These are phyloP conservation scores for Dactylorhiza incarnata DNA, from an alignment of 106 monocot species.

Conservation along the genomic window DNA sequence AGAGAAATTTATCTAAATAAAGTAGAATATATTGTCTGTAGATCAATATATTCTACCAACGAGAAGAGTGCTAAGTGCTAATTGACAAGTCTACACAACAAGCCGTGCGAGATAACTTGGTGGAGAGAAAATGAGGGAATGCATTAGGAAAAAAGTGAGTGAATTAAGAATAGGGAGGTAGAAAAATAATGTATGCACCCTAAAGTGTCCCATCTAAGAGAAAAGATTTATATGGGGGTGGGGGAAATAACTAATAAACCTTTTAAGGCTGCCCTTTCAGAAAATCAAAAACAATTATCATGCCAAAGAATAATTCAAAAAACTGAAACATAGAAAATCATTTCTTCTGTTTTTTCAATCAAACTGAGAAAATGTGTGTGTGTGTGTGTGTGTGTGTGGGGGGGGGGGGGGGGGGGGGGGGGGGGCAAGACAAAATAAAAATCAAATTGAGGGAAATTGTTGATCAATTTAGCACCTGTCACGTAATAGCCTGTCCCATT, in stretches of 20 bases:
- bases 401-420: no score
- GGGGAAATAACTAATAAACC: background rate
- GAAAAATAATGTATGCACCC: background rate
- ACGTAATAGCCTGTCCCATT: conserved; percentile 95
- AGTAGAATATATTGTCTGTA: background rate
- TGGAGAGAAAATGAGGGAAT: background rate
- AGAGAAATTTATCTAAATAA: background rate
- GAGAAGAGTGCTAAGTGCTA: background rate
- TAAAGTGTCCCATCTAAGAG: background rate
- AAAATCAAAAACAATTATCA: background rate
- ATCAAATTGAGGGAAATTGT: background rate
- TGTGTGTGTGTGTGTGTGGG: no score
- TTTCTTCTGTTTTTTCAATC: background rate
- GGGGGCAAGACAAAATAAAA: background rate
- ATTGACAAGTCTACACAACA: background rate
- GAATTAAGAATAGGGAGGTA: background rate
- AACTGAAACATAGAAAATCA: background rate
- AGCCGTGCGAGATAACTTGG: background rate
- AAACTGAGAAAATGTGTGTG: no score
- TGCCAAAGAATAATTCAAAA: background rate
- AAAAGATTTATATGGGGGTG: background rate
- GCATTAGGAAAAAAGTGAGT: background rate
- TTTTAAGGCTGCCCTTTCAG: background rate
- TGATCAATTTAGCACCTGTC: conserved; percentile 45
- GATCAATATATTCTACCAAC: background rate